Conservation (phyloP, 1,284 basidiomycete species). For the Apiotrichum akiyoshidainum region DNA sequence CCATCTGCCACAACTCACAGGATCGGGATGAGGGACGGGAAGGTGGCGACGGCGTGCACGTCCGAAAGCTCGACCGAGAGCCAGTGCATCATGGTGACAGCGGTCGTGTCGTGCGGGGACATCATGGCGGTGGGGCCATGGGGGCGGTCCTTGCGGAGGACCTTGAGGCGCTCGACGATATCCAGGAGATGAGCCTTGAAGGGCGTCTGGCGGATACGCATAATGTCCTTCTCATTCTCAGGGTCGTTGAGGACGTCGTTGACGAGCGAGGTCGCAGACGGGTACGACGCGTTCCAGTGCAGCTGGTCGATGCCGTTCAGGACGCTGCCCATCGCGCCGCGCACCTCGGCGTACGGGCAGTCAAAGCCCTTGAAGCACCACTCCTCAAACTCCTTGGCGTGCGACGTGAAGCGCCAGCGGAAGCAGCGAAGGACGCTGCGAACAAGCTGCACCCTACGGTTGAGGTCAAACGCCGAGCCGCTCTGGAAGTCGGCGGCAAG, state of each 20-base stretch:
- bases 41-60: constrained; percentile 67
- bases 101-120: constrained; percentile 85
- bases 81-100: constrained; percentile 68
- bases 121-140: constrained; percentile 77
- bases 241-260: constrained; percentile 58
- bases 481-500: constrained; percentile 74
- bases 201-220: constrained; percentile 64
- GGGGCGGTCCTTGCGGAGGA: constrained; percentile 71
- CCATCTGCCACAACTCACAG: constrained; percentile 60
- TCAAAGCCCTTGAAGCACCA: constrained; percentile 71
- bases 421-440: constrained; percentile 64
- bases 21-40: constrained; percentile 71
- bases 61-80: constrained; percentile 69
- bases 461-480: constrained; percentile 66
- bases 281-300: constrained; percentile 68
- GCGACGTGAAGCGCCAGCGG: constrained; percentile 70
- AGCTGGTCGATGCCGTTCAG: constrained; percentile 67
- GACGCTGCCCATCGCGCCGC: constrained; percentile 66
- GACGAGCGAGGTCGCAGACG: constrained; percentile 64
- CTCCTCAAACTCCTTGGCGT: constrained; percentile 65
- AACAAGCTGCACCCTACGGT: constrained; percentile 41
- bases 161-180: constrained; percentile 60
- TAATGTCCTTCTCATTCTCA: constrained; percentile 62
- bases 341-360: constrained; percentile 79
- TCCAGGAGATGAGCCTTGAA: constrained; percentile 60